Conservation (phyloP, 352 stramenopile species). For the Globisporangium cylindrosporum region DNA sequence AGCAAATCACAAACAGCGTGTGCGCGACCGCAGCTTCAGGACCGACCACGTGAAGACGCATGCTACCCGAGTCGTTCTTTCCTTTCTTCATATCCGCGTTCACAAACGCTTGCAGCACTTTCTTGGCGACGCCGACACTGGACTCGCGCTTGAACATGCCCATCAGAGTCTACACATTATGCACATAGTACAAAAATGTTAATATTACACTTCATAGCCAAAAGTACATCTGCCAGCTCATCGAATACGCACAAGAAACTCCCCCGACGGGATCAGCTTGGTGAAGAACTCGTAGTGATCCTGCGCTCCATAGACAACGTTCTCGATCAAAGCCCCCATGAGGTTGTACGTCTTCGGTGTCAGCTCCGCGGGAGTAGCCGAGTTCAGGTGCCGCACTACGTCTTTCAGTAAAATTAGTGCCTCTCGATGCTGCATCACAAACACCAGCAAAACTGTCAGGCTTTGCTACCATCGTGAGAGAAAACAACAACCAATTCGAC, state of each 20-base stretch:
- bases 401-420: conserved; percentile 83
- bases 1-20: conserved; percentile 84
- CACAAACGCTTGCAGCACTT: conserved; percentile 81
- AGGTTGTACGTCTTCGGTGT: conserved; percentile 66
- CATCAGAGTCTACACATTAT: conserved; percentile 50
- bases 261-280: conserved; percentile 64
- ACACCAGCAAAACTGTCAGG: background rate
- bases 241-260: conserved; percentile 52
- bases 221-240: background rate
- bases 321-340: conserved; percentile 71
- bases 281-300: conserved; percentile 68
- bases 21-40: conserved; percentile 79
- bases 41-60: conserved; percentile 65
- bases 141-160: conserved; percentile 84
- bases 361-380: conserved; percentile 50
- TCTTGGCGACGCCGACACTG: conserved; percentile 80
- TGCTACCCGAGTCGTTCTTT: conserved; percentile 22
- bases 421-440: conserved; percentile 49
- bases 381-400: conserved; percentile 79
- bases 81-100: conserved; percentile 18
- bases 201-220: background rate
- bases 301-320: conserved; percentile 71
- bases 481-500: background rate
- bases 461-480: background rate
- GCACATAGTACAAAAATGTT: background rate